phyloP scores from a whole-genome alignment of 495 filamentous ascomycete species.

The Chaetomium cochliodes region DNA sequence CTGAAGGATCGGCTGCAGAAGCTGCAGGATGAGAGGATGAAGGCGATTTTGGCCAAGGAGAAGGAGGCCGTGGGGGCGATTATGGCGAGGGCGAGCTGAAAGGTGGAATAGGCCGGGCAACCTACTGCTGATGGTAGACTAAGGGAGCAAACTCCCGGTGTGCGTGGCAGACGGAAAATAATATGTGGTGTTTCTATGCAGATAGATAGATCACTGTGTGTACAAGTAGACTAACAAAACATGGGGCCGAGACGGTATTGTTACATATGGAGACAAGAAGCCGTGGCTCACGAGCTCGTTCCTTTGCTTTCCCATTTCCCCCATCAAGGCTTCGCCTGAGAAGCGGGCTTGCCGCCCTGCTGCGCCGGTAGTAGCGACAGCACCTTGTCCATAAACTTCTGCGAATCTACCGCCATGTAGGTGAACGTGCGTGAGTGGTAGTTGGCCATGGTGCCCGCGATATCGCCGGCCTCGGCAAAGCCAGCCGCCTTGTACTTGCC shows the following conservation, averaged over 20 bases:
- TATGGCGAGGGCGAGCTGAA: constrained; percentile 20
- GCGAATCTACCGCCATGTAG: constrained; percentile 27
- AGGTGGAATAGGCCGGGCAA: background rate
- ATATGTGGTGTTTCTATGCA: constrained; percentile 25
- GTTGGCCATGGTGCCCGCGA: constrained; percentile 35
- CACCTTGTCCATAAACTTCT: constrained; percentile 32
- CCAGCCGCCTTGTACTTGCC: constrained; percentile 42
- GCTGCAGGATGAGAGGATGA: constrained; percentile 65
- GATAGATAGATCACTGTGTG: constrained; percentile 29
- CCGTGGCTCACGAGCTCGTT: background rate
- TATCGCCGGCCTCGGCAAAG: constrained; percentile 35
- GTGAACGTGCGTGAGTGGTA: constrained; percentile 34
- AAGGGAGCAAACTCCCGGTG: too few relatives aligned
- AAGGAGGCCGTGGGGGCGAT: constrained; percentile 59
- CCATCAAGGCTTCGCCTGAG: constrained; percentile 23
- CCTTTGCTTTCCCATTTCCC: background rate
- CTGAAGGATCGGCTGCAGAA: constrained; percentile 71
- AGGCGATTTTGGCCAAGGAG: constrained; percentile 65
- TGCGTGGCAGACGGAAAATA: background rate
- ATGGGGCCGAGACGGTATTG: constrained; percentile 20
- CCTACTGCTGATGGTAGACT: background rate
- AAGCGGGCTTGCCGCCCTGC: constrained; percentile 10
- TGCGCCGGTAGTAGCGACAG: constrained; percentile 28
- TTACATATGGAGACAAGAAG: constrained; percentile 21
- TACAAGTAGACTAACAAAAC: constrained; percentile 25